These are phyloP conservation scores for Anacardium occidentale DNA, from an alignment of 345 rosid genomes.

Conservation along the genomic window DNA sequence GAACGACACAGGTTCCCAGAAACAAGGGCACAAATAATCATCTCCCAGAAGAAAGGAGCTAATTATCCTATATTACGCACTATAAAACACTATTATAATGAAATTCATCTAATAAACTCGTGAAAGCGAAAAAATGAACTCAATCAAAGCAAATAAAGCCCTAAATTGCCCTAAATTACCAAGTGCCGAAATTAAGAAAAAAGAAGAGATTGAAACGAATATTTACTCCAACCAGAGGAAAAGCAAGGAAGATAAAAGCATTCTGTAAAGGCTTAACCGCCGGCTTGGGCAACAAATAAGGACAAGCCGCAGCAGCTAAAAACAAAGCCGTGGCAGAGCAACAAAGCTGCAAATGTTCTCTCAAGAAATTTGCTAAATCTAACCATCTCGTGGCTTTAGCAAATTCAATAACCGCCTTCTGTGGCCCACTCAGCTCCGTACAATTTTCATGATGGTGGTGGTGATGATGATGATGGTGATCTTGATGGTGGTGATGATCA, in stretches of 20 bases:
- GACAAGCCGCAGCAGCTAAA: constrained; percentile 72
- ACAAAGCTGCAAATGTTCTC: constrained; percentile 83
- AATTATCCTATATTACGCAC: neutral
- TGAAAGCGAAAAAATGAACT: too few relatives aligned
- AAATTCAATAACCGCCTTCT: constrained; percentile 51
- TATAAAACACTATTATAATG: neutral
- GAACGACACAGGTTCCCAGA: neutral
- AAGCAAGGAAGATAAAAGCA: constrained; percentile 61
- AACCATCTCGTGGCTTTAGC: constrained; percentile 74
- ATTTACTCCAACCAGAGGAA: constrained; percentile 89
- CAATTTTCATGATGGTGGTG: constrained; percentile 40
- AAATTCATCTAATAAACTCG: neutral
- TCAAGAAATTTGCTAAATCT: constrained; percentile 66
- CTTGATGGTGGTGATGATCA: constrained; percentile 15
- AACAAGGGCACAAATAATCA: neutral
- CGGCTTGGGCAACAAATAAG: constrained; percentile 62
- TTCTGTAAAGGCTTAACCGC: constrained; percentile 62
- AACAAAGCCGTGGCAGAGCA: constrained; percentile 76
- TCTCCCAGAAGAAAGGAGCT: neutral
- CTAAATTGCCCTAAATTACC: too few relatives aligned
- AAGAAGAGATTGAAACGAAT: constrained; percentile 1
- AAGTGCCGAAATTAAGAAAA: neutral
- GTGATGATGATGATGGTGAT: constrained; percentile 33
- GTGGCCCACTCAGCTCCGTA: constrained; percentile 45
- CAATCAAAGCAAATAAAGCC: neutral